A percentile compares a stretch with the other conserved stretches of the same genome.
Evolutionary conservation across 2,329 filamentous ascomycete species (phyloP).

Genomic region (Bipolaris gigantea): DNA sequence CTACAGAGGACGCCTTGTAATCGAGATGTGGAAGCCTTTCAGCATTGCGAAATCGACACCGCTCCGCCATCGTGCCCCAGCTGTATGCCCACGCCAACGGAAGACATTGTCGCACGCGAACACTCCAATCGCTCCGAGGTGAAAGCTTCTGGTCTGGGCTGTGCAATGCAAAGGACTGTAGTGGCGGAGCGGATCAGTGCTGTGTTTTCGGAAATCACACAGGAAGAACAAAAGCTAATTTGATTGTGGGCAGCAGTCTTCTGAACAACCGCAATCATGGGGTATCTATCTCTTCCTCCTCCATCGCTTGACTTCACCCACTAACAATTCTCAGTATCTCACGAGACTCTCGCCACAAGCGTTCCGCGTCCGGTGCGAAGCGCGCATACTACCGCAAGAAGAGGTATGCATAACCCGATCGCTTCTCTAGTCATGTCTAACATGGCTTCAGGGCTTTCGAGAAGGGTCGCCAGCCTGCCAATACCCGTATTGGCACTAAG

Average conservation of each 20-base stretch:
- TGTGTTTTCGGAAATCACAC: slow-evolving; percentile 13
- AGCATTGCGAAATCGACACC: slow-evolving; percentile 25
- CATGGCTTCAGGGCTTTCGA: slow-evolving; percentile 95
- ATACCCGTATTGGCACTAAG: slow-evolving; percentile 98
- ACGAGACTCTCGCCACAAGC: slow-evolving; percentile 99
- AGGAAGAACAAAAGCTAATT: slow-evolving; percentile 32
- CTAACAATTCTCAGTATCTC: slow-evolving; percentile 74
- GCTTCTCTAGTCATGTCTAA: slow-evolving; percentile 67
- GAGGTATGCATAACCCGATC: slow-evolving; percentile 61
- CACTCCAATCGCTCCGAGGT: slow-evolving; percentile 13
- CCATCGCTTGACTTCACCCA: slow-evolving; percentile 10
- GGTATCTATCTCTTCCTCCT: slow-evolving; percentile 45
- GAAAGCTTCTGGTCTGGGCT: slow-evolving; percentile 18
- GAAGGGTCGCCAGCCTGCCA: slow-evolving; percentile 98
- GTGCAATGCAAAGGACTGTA: neutral
- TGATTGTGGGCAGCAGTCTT: slow-evolving; percentile 41
- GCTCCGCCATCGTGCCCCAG: slow-evolving; percentile 8
- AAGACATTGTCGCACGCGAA: slow-evolving; percentile 29
- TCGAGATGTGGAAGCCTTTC: slow-evolving; percentile 11
- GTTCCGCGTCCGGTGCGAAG: slow-evolving; percentile 98
- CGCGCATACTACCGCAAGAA: slow-evolving; percentile 61
- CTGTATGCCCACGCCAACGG: slow-evolving; percentile 17
- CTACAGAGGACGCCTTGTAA: slow-evolving; percentile 14
- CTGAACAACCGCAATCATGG: slow-evolving; percentile 56
- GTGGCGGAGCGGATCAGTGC: slow-evolving; percentile 12